Evolutionary conservation across 352 stramenopile genomes (phyloP).

Genomic region (Pythium pectinolyticum): DNA sequence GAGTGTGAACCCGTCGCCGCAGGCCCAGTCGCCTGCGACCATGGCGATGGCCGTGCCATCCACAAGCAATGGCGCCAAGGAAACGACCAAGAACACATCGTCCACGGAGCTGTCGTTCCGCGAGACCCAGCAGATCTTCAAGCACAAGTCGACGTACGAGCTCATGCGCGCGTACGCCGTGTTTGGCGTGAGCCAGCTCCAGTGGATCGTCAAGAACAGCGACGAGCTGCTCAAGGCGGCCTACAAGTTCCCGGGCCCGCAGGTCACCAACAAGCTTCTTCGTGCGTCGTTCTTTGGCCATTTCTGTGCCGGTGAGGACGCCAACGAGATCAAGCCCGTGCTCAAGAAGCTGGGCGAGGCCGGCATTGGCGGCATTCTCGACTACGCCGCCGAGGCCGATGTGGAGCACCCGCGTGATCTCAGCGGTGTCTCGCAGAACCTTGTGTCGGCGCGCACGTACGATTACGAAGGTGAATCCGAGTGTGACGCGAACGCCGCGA

Average conservation of each 20-base stretch:
- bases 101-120: conserved; percentile 54
- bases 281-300: conserved; percentile 96
- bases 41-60: conserved; percentile 24
- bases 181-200: conserved; percentile 87
- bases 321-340: conserved; percentile 81
- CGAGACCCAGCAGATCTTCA: conserved; percentile 83
- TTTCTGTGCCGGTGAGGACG: conserved; percentile 95
- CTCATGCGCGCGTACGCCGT: conserved; percentile 87
- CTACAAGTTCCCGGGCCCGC: conserved; percentile 80
- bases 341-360: conserved; percentile 73
- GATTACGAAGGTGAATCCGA: conserved; percentile 93
- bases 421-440: conserved; percentile 78
- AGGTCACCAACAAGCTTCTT: conserved; percentile 88
- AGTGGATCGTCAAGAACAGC: conserved; percentile 86
- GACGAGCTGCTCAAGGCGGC: conserved; percentile 80
- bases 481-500: conserved; percentile 92
- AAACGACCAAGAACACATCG: background rate
- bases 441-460: conserved; percentile 92
- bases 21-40: conserved; percentile 21
- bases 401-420: conserved; percentile 78
- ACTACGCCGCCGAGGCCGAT: conserved; percentile 96
- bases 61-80: background rate
- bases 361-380: conserved; percentile 94
- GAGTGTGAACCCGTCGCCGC: conserved; percentile 28
- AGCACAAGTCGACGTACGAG: conserved; percentile 78